These are phyloP conservation scores for Poronia punctata DNA, from an alignment of 495 filamentous ascomycete genomes.

Conservation along the genomic window DNA sequence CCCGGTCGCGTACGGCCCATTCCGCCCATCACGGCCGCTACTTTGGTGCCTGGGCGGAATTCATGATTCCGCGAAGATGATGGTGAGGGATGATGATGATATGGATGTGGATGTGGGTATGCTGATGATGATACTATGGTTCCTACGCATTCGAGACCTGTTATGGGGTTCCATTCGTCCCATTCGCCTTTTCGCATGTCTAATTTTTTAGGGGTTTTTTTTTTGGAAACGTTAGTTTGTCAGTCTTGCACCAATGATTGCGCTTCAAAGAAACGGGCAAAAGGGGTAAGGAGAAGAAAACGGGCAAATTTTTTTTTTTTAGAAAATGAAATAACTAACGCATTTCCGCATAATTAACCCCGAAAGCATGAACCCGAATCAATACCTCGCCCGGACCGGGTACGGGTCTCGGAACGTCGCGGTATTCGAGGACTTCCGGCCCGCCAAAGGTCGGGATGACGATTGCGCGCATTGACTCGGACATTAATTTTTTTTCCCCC, in stretches of 20 bases:
- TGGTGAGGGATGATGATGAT: neutral
- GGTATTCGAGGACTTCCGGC: conserved; percentile 29
- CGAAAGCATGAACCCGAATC: conserved; percentile 39
- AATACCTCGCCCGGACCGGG: conserved; percentile 28
- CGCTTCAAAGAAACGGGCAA: too few relatives aligned
- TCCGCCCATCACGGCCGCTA: conserved; percentile 39
- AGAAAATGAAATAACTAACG: conserved; percentile 3
- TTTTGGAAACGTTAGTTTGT: too few relatives aligned
- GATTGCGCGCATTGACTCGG: conserved; percentile 38
- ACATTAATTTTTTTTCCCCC: too few relatives aligned
- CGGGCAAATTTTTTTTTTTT: neutral
- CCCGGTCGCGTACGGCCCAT: conserved; percentile 34
- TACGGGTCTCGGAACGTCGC: conserved; percentile 27
- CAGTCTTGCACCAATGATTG: too few relatives aligned
- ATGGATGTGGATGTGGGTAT: too few relatives aligned
- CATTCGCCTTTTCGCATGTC: conserved; percentile 47
- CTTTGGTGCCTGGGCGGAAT: conserved; percentile 28
- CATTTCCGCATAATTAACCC: conserved; percentile 46
- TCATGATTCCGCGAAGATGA: conserved; percentile 13
- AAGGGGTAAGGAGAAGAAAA: too few relatives aligned
- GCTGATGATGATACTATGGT: conserved; percentile 30
- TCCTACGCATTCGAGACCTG: conserved; percentile 43
- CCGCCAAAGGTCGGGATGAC: conserved; percentile 35
- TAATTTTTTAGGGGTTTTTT: neutral
- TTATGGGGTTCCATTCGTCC: conserved; percentile 38